Base-by-base conservation (phyloP, 1,284 basidiomycete genomes). In the Trichosporon faecale region DNA sequence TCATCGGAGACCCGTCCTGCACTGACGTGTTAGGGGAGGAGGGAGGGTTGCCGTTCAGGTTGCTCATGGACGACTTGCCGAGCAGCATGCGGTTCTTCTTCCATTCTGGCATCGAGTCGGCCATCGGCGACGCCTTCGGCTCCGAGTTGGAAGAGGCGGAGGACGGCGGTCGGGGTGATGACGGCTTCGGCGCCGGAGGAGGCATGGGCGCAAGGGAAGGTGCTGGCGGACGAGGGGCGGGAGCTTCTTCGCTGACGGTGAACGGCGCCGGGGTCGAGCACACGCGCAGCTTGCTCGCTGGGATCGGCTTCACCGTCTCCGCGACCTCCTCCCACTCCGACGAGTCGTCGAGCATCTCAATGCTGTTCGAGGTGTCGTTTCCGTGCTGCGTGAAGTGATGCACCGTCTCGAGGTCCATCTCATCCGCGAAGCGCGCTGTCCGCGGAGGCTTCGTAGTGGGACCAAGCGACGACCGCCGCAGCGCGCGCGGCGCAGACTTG, bases 31-130 rank as follows among this genome's bases (percentile, higher is more conserved):
- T 65, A 8, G 49, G 21, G 25, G 67, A 27, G 3, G 31, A 60
- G 12, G 64, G 27, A 7, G 25, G 18, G 40, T 18, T 6, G 12
- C 25, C 66, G 14, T 33, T 49, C 60, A 23, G 16, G 33, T 18
- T 23, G 46, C 49, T 37, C 61, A 44, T 52, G 27, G 35, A 52
- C 21, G 40, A 57, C 64, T 74, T 76, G 40, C 75, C 75, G 49
- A 75, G 31, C 14, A 72, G 67, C 16, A 75, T 70, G 12, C 75
- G 71, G 70, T 75, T 71, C 66, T 69, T 64, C 70, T 76, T 76
- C 75, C 75, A 76, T 23, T 69, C 71, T 0, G 75, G 75, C 3
- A 76, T 70, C 27, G 52, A 25, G 21, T 63, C 65, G 11, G 64
- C 23, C 21, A 52, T 25, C 6, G 46, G 27, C 16, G 66, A 33